phyloP scores from a whole-genome alignment of 2,329 filamentous ascomycete species.

The Orbilia blumenaviensis region DNA sequence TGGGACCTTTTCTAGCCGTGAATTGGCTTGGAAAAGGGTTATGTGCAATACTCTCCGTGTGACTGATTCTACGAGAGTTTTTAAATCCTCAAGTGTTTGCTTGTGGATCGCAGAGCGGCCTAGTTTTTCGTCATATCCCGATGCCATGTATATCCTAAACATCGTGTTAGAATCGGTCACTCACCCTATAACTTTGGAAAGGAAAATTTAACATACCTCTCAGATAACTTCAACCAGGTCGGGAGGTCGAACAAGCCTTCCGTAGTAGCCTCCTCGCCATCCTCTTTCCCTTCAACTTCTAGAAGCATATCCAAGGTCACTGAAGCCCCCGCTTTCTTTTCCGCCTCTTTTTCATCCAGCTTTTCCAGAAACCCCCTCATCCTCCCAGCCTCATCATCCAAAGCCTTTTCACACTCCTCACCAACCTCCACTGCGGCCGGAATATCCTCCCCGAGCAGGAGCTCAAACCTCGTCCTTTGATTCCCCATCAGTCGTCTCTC shows the following conservation, averaged over 20 bases:
- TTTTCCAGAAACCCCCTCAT: slow-evolving; percentile 11
- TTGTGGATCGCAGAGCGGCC: slow-evolving; percentile 27
- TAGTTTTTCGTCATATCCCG: slow-evolving; percentile 4
- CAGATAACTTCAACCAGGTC: slow-evolving; percentile 28
- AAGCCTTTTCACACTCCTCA: slow-evolving; percentile 35
- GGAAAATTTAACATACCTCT: slow-evolving; percentile 10
- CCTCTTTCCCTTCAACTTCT: not conserved
- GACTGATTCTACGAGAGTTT: slow-evolving; percentile 21
- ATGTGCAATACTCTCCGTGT: slow-evolving; percentile 38
- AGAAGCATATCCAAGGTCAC: slow-evolving; percentile 22
- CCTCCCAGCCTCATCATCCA: slow-evolving; percentile 46
- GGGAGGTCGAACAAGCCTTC: slow-evolving; percentile 7
- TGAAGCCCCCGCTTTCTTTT: not conserved
- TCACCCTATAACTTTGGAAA: not conserved
- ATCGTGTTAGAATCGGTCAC: slow-evolving; percentile 8
- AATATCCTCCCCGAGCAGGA: slow-evolving; percentile 50
- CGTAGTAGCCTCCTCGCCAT: not conserved
- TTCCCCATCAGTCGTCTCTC: not conserved
- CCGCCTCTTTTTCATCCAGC: slow-evolving; percentile 18
- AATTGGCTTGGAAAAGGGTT: slow-evolving; percentile 33
- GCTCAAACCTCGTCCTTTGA: not conserved
- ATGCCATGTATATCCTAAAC: slow-evolving; percentile 46
- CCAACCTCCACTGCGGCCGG: slow-evolving; percentile 49
- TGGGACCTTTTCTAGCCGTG: slow-evolving; percentile 6
- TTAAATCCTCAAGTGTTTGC: slow-evolving; percentile 39